Conservation (phyloP, 1,284 basidiomycete genomes). For the Thelephora terrestris region DNA sequence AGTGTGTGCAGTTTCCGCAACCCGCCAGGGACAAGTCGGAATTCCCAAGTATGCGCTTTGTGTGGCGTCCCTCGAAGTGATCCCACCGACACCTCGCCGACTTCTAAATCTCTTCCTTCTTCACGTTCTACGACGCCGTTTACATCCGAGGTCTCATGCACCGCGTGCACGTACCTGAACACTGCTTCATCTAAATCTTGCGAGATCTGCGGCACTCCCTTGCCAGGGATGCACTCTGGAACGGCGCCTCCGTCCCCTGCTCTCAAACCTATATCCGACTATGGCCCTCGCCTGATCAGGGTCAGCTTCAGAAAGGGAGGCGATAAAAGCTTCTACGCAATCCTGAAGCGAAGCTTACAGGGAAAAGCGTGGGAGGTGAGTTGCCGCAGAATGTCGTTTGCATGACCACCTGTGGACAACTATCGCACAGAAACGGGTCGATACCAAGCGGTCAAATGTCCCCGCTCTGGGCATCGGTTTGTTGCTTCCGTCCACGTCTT, state of each 20-base stretch:
- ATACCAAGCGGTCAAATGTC: not conserved
- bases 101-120: conserved; percentile 27
- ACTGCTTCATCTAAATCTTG: conserved; percentile 67
- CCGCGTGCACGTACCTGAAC: conserved; percentile 90
- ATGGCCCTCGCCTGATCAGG: conserved; percentile 37
- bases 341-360: conserved; percentile 68
- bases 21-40: conserved; percentile 53
- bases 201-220: conserved; percentile 79
- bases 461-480: conserved; percentile 2
- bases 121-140: conserved; percentile 20
- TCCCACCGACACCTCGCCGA: conserved; percentile 13
- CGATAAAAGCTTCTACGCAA: conserved; percentile 75
- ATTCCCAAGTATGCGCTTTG: conserved; percentile 56
- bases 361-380: conserved; percentile 77
- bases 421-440: not conserved
- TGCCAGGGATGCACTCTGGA: conserved; percentile 29
- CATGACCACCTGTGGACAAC: not conserved
- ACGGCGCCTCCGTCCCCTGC: conserved; percentile 14
- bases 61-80: conserved; percentile 60
- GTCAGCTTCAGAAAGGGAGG: conserved; percentile 90
- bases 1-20: conserved; percentile 80
- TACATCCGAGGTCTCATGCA: conserved; percentile 49
- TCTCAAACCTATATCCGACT: conserved; percentile 40
- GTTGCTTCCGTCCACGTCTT: not conserved
- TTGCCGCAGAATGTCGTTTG: conserved; percentile 1